Evolutionary conservation across 1,139 yeast genomes (phyloP).

Genomic region (Yamadazyma diddensiae): DNA sequence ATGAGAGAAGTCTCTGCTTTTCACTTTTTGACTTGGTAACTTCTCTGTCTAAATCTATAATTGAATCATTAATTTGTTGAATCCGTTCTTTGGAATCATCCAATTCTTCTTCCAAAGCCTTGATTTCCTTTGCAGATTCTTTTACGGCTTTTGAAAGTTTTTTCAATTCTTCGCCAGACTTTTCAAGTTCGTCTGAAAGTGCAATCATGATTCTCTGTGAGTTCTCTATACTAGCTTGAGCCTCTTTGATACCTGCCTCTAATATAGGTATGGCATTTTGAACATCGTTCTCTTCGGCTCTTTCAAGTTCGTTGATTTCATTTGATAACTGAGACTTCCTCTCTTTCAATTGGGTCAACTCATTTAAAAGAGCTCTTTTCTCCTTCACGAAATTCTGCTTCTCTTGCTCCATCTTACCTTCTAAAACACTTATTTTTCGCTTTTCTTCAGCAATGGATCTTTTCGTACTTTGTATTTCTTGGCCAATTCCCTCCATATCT

Average conservation of each 20-base stretch:
- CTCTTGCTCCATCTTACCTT: slow-evolving; percentile 12
- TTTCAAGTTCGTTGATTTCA: slow-evolving; percentile 23
- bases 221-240: slow-evolving; percentile 20
- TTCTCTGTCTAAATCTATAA: slow-evolving; percentile 1
- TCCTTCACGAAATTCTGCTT: slow-evolving; percentile 9
- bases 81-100: slow-evolving; percentile 9
- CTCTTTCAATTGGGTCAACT: slow-evolving; percentile 16
- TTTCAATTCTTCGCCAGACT: slow-evolving; percentile 3
- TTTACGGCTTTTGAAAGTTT: slow-evolving; percentile 6
- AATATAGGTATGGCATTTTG: not conserved
- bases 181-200: slow-evolving; percentile 23
- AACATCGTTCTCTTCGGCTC: slow-evolving; percentile 15
- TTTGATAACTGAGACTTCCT: slow-evolving; percentile 14
- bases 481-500: slow-evolving; percentile 16
- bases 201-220: slow-evolving; percentile 28
- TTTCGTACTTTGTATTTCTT: slow-evolving; percentile 15
- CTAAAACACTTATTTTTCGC: slow-evolving; percentile 15
- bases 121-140: slow-evolving; percentile 3
- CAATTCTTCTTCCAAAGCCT: slow-evolving; percentile 9
- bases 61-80: not conserved
- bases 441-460: slow-evolving; percentile 8
- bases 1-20: slow-evolving; percentile 8
- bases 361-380: slow-evolving; percentile 11
- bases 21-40: not conserved
- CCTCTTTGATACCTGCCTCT: slow-evolving; percentile 27